Conservation (phyloP, 345 rosid genomes). For the Eucalyptus tenuipes region DNA sequence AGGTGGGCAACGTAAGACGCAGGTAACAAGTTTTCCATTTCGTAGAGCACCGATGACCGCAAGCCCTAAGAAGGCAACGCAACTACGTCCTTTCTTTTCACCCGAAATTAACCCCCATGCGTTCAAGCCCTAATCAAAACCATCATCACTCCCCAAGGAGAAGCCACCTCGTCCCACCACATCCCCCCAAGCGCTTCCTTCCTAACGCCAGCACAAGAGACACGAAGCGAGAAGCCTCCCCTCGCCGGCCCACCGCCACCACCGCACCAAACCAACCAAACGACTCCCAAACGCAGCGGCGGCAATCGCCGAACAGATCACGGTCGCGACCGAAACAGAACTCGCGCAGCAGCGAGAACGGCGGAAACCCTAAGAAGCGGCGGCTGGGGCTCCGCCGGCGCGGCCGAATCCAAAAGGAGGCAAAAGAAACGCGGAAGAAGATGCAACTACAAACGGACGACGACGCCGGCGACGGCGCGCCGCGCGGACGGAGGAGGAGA, state of each 20-base stretch:
- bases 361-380: no score
- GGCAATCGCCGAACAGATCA: background rate
- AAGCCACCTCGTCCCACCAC: background rate
- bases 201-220: background rate
- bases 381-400: fast-evolving
- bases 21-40: background rate
- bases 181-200: background rate
- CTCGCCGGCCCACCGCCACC: background rate
- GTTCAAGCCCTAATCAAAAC: background rate
- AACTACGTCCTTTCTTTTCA: no score
- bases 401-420: no score
- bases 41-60: background rate
- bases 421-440: no score
- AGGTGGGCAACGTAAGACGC: background rate
- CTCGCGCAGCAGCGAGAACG: no score
- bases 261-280: background rate
- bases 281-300: background rate
- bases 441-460: no score
- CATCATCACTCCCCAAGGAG: background rate
- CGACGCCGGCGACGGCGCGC: no score
- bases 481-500: no score
- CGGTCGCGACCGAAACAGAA: background rate
- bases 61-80: background rate
- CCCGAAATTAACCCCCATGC: background rate
- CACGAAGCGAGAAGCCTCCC: background rate